Percentiles rank a stretch among this genome's conserved stretches.
phyloP scores from a whole-genome alignment of 805 yeast species.

The Spathaspora hagerdaliae region DNA sequence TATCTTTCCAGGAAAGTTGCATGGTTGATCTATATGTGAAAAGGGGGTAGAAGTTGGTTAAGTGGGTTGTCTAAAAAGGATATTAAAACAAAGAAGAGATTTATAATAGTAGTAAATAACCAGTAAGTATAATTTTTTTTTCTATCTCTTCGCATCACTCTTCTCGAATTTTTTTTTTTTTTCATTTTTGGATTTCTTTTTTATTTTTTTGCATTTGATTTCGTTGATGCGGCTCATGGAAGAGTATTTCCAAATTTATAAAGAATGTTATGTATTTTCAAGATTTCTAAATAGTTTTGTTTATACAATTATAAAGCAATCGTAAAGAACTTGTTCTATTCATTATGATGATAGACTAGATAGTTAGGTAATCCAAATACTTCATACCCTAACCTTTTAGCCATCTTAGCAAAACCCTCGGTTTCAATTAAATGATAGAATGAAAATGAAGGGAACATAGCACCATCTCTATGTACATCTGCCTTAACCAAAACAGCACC shows the following conservation, averaged over 20 bases:
- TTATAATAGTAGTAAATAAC: not conserved
- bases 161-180: too few relatives aligned
- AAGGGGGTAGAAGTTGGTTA: not conserved
- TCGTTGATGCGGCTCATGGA: too few relatives aligned
- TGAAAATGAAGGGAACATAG: slow-evolving; percentile 98
- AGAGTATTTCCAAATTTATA: too few relatives aligned
- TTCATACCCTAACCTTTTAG: slow-evolving; percentile 86
- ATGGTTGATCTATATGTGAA: slow-evolving; percentile 33
- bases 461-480: slow-evolving; percentile 98
- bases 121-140: not conserved
- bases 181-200: too few relatives aligned
- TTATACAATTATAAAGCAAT: too few relatives aligned
- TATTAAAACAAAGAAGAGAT: not conserved
- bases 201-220: too few relatives aligned
- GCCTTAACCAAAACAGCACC: slow-evolving; percentile 95
- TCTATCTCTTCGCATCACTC: not conserved
- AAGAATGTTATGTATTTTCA: too few relatives aligned
- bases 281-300: too few relatives aligned
- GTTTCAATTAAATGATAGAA: slow-evolving; percentile 96
- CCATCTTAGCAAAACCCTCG: slow-evolving; percentile 99
- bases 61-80: not conserved
- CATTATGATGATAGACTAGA: slow-evolving; percentile 87
- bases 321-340: slow-evolving; percentile 28
- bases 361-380: slow-evolving; percentile 93
- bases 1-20: slow-evolving; percentile 99